These are phyloP conservation scores for Suhomyces sp. DNA, from an alignment of 805 yeast species.

Conservation along the genomic window DNA sequence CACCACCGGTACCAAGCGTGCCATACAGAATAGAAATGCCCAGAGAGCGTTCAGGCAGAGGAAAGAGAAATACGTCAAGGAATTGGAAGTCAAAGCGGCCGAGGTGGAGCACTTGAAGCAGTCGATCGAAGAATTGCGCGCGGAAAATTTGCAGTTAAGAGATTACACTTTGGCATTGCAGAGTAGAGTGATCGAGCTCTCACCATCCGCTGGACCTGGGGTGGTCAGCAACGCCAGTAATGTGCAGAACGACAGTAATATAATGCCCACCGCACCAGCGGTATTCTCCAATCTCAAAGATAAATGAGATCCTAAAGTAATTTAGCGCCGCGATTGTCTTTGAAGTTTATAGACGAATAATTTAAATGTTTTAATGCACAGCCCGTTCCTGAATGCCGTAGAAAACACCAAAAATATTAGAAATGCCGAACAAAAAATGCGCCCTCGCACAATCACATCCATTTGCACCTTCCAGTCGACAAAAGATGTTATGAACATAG, in stretches of 20 bases:
- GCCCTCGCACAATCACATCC: background rate
- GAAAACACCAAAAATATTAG: background rate
- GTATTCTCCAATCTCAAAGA: slow-evolving; percentile 8
- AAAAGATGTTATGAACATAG: background rate
- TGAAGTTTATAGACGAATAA: background rate
- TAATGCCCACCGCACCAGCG: slow-evolving; percentile 12
- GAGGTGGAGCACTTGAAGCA: slow-evolving; percentile 62
- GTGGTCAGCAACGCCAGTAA: background rate
- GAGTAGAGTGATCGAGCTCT: slow-evolving; percentile 55
- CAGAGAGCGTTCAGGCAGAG: slow-evolving; percentile 89
- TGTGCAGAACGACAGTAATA: background rate
- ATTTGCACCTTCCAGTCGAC: background rate
- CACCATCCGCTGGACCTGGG: slow-evolving; percentile 13
- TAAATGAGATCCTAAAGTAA: background rate
- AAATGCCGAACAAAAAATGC: background rate
- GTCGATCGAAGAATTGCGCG: slow-evolving; percentile 62
- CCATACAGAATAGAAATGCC: slow-evolving; percentile 88
- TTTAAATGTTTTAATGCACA: background rate
- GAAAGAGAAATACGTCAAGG: slow-evolving; percentile 76
- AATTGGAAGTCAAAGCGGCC: slow-evolving; percentile 67
- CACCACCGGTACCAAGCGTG: slow-evolving; percentile 70
- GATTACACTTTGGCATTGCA: slow-evolving; percentile 72
- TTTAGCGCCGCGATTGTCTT: background rate
- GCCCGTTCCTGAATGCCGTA: background rate
- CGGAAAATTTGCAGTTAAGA: slow-evolving; percentile 68